Evolutionary conservation across 2,329 filamentous ascomycete species (phyloP).

Genomic region (Neopestalotiopsis sp.): DNA sequence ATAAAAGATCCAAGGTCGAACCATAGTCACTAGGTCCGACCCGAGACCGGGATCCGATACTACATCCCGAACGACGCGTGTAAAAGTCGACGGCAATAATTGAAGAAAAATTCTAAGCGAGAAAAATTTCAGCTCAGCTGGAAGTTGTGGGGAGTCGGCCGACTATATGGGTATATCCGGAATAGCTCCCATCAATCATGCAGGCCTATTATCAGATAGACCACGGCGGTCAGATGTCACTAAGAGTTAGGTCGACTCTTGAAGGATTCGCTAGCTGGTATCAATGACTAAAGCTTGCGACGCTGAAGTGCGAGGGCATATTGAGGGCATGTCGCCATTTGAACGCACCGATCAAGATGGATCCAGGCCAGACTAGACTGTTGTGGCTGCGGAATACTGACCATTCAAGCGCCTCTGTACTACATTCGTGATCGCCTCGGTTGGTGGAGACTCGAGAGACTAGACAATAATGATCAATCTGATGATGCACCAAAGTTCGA

Average conservation of each 20-base stretch:
- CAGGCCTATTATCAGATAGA: background rate
- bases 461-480: background rate
- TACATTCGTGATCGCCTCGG: background rate
- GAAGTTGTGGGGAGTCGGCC: background rate
- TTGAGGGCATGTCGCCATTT: background rate
- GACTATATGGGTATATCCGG: background rate
- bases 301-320: background rate
- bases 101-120: background rate
- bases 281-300: background rate
- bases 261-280: background rate
- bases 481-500: background rate
- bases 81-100: background rate
- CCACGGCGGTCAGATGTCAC: background rate
- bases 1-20: background rate
- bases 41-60: background rate
- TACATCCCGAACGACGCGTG: background rate
- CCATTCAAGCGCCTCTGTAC: too few species aligned
- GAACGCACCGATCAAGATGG: background rate
- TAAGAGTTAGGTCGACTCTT: background rate
- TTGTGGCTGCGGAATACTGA: background rate
- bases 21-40: background rate
- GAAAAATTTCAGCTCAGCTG: background rate
- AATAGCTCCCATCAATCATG: background rate
- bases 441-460: background rate
- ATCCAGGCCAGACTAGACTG: background rate